Evolutionary conservation across 169 alveolate genomes (phyloP).

Genomic region (Eimeria maxima): DNA sequence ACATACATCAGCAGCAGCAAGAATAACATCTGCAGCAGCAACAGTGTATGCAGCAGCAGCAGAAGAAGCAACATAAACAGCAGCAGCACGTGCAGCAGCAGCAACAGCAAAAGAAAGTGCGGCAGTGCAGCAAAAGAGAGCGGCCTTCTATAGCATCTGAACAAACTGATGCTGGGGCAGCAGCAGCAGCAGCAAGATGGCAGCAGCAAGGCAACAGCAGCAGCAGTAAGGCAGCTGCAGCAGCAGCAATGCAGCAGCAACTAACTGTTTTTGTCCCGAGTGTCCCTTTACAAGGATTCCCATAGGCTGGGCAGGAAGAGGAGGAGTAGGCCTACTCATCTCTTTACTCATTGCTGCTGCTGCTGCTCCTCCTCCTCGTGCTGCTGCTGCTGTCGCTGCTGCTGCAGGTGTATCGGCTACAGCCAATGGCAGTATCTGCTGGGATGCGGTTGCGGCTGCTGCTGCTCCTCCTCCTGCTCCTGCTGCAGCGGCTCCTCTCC

Average conservation of each 20-base stretch:
- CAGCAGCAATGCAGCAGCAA: conserved; percentile 11
- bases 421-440: neutral
- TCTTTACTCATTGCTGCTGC: conserved; percentile 16
- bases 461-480: no score
- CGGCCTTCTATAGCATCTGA: no score
- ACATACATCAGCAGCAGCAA: neutral
- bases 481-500: no score
- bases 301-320: neutral
- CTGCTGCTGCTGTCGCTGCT: conserved; percentile 1
- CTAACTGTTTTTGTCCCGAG: neutral
- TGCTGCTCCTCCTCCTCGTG: neutral
- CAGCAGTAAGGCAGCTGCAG: neutral
- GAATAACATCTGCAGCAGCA: neutral
- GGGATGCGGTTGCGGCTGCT: no score
- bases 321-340: neutral
- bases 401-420: neutral
- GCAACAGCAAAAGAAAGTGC: no score
- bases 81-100: neutral
- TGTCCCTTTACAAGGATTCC: neutral
- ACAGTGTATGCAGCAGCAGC: neutral
- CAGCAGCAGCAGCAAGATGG: neutral
- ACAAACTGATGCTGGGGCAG: no score
- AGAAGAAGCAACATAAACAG: neutral
- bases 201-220: neutral
- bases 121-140: no score